Conservation (phyloP, 140 eudicot genomes). For the Cichorium intybus region DNA sequence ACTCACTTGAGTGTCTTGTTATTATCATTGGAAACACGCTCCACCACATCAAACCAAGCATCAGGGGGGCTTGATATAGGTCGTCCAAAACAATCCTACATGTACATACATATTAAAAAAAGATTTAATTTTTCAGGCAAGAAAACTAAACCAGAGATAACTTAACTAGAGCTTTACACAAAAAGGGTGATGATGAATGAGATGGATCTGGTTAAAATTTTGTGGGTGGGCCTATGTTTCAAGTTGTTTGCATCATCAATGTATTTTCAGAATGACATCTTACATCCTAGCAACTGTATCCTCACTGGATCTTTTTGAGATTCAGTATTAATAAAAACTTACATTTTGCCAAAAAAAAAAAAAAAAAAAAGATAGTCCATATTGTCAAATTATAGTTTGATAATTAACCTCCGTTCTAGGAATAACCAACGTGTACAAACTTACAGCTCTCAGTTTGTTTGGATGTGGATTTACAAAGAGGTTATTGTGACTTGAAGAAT, state of each 20-base stretch:
- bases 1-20: conserved; percentile 95
- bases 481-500: neutral
- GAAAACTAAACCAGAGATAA: neutral
- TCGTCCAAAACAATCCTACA: conserved; percentile 93
- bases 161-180: conserved; percentile 4
- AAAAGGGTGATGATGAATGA: conserved; percentile 4
- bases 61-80: conserved; percentile 97
- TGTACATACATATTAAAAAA: conserved; percentile 9
- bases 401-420: no score
- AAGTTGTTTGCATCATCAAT: no score
- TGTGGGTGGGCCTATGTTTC: no score
- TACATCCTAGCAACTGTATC: neutral
- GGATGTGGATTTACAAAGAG: neutral
- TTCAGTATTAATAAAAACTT: neutral
- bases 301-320: neutral
- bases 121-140: neutral
- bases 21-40: conserved; percentile 84
- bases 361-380: no score
- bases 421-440: neutral
- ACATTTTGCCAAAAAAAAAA: neutral
- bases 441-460: neutral
- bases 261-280: no score
- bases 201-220: no score
- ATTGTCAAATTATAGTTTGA: neutral
- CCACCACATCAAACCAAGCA: conserved; percentile 99